Conservation (phyloP, 495 filamentous ascomycete species). For the Mycothermus thermophilus region DNA sequence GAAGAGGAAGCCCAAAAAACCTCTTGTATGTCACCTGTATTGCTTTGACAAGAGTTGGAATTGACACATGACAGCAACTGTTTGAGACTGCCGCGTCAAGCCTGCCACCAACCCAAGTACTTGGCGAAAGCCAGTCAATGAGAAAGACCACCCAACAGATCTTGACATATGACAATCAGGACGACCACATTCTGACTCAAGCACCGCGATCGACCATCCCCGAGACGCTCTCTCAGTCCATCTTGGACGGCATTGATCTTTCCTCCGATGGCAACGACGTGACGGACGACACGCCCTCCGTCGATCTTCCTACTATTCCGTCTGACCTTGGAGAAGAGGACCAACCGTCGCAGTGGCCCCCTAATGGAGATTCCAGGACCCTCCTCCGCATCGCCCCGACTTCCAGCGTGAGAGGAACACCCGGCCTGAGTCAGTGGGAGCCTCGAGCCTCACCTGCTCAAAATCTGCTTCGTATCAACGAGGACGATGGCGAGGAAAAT, state of each 20-base stretch:
- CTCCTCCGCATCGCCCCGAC: too few relatives aligned
- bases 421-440: too few relatives aligned
- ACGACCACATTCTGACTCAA: too few relatives aligned
- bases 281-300: not conserved
- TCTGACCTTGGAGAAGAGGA: too few relatives aligned
- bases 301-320: too few relatives aligned
- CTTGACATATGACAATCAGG: not conserved
- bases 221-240: not conserved
- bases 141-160: not conserved
- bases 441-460: too few relatives aligned
- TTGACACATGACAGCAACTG: conserved; percentile 10
- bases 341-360: too few relatives aligned
- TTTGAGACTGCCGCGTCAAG: conserved; percentile 7
- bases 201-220: not conserved
- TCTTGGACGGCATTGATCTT: not conserved
- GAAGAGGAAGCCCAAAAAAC: conserved; percentile 12
- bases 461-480: too few relatives aligned
- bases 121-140: conserved; percentile 9
- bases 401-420: too few relatives aligned
- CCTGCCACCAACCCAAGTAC: conserved; percentile 10
- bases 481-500: too few relatives aligned
- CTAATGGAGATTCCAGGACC: too few relatives aligned
- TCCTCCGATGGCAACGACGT: not conserved
- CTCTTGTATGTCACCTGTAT: conserved; percentile 5
- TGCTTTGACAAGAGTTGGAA: not conserved